Conservation (phyloP, 169 alveolate species). For the Babesia sp. region DNA sequence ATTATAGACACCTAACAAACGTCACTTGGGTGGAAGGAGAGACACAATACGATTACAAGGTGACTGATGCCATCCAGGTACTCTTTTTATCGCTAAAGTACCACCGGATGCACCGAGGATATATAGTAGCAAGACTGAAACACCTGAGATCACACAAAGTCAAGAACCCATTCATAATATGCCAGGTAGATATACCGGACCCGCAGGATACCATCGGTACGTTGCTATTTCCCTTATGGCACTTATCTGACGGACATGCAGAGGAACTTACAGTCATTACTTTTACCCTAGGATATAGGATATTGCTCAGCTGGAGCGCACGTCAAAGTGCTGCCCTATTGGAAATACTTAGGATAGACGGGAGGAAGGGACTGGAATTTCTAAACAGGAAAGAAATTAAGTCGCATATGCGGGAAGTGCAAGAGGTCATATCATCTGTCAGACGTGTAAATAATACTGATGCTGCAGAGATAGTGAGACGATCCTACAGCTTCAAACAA, state of each 20-base stretch:
- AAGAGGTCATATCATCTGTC: constrained; percentile 16
- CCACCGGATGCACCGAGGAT: constrained; percentile 69
- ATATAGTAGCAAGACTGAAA: constrained; percentile 66
- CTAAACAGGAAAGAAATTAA: constrained; percentile 15
- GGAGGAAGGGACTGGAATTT: constrained; percentile 43
- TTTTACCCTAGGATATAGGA: constrained; percentile 39
- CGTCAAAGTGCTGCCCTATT: constrained; percentile 60
- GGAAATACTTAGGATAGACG: constrained; percentile 53
- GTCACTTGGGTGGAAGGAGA: constrained; percentile 69
- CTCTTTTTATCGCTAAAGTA: constrained; percentile 74
- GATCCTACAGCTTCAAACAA: constrained; percentile 32
- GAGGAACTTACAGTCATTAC: constrained; percentile 32
- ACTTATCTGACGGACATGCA: not conserved
- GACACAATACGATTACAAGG: constrained; percentile 67
- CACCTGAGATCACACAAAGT: constrained; percentile 50
- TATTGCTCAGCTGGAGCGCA: constrained; percentile 59
- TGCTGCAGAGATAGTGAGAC: constrained; percentile 10
- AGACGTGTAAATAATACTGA: constrained; percentile 36
- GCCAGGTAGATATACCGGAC: constrained; percentile 58
- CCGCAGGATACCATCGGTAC: constrained; percentile 25
- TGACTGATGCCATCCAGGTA: constrained; percentile 67
- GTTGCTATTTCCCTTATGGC: no score
- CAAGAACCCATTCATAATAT: constrained; percentile 47
- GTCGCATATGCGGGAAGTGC: constrained; percentile 33
- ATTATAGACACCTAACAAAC: constrained; percentile 37